Base-by-base conservation (phyloP, 2,329 filamentous ascomycete species). In the Cephalotrichum gorgonifer region DNA sequence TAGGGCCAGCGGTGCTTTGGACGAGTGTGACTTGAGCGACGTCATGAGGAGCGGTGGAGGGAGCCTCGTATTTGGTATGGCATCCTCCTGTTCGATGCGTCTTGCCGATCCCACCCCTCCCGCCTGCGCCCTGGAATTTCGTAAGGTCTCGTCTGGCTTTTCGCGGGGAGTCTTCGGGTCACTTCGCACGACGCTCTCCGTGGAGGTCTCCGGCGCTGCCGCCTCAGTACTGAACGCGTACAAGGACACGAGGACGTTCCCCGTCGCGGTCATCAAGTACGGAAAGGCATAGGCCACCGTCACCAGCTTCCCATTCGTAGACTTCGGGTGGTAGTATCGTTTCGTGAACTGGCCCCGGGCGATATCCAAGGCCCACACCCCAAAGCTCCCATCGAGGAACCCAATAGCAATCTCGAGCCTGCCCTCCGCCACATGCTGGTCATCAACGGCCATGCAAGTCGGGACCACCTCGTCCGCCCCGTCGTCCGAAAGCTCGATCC, bases 1-100 rank as follows among this genome's bases (percentile, higher is more conserved):
- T n/a, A 95, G 68, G 0, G 88, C 87, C 9, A 94, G 70, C 2
- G 90, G 90, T 3, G 85, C 78, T 59, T 83, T 80, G 2, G 86
- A 85, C 3, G 84, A 90, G 58, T 88, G 83, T 11, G 90, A 94
- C 60, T 81, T 83, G 20, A 96, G 74, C 1, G 86, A 91, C 7
- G 86, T 84, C 27, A 96, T 68, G 27, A 93, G 73, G 50, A 56
- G 55, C 7, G 66, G 65, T 17, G 56, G 44, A 4, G 54, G 52
- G 15, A 64, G 54, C 6, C 42, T 47, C 25, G 49, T 31, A 23
- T 20, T 47, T 12, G 54, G 45, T n/a, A n/a, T 6, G 6, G 11
- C 30, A 8, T 33, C 23, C 6, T 33, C 28, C 5, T 31, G 1
- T 17, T 20, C n/a, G 15, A 7, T 4, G 17, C 14, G 20, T 11